These are phyloP conservation scores for Diplodia mutila DNA, from an alignment of 2,329 filamentous ascomycete species.

Conservation along the genomic window DNA sequence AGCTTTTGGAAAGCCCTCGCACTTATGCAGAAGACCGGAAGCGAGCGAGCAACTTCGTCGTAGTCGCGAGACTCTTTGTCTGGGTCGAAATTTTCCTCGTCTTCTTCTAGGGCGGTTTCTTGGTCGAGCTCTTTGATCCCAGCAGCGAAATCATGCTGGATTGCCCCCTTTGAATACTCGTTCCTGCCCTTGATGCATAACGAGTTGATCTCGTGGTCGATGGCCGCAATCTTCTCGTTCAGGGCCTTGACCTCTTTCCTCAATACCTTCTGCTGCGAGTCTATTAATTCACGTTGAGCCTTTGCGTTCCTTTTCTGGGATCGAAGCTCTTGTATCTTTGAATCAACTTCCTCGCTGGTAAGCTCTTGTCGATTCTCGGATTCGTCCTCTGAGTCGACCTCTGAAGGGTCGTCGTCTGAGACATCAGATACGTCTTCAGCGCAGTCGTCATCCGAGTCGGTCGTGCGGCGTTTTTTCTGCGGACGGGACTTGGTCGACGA, in stretches of 20 bases:
- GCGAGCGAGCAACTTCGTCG: conserved; percentile 55
- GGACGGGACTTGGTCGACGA: conserved; percentile 3
- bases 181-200: conserved; percentile 62
- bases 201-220: conserved; percentile 42
- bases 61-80: conserved; percentile 62
- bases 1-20: conserved; percentile 66
- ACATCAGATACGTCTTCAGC: conserved; percentile 31
- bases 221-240: conserved; percentile 35
- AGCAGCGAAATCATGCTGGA: conserved; percentile 62
- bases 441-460: conserved; percentile 31
- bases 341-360: conserved; percentile 45
- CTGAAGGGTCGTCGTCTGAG: conserved; percentile 15
- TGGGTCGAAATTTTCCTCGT: conserved; percentile 60
- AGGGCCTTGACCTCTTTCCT: conserved; percentile 35
- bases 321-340: conserved; percentile 51
- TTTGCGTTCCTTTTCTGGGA: conserved; percentile 48
- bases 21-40: conserved; percentile 69
- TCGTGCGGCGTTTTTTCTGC: conserved; percentile 30
- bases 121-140: conserved; percentile 65
- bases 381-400: conserved; percentile 30
- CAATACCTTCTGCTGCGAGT: conserved; percentile 39
- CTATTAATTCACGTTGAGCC: conserved; percentile 34
- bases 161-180: conserved; percentile 57
- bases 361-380: conserved; percentile 41
- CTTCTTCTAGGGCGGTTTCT: conserved; percentile 57